These are phyloP conservation scores for Moesziomyces sp. DNA, from an alignment of 1,284 basidiomycete species.

Conservation along the genomic window DNA sequence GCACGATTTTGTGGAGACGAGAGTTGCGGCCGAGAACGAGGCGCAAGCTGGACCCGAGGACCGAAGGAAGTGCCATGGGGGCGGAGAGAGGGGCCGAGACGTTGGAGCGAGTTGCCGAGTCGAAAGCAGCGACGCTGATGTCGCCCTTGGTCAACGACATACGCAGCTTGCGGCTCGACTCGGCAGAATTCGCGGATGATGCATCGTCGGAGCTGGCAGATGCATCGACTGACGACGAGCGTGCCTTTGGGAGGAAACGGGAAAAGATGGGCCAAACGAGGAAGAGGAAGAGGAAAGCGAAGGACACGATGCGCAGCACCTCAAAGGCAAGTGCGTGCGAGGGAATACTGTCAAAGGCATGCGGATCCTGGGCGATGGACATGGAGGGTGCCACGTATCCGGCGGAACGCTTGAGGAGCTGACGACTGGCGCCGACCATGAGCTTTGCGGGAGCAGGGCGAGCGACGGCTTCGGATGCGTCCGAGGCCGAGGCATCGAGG, in stretches of 20 bases:
- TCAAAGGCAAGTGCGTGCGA: conserved; percentile 55
- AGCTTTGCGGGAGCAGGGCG: conserved; percentile 35
- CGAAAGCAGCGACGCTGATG: conserved; percentile 24
- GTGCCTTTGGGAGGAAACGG: conserved; percentile 14
- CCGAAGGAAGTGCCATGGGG: conserved; percentile 13
- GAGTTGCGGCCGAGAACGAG: conserved; percentile 18
- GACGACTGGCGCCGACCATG: conserved; percentile 59
- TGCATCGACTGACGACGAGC: background rate
- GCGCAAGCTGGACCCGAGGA: conserved; percentile 12
- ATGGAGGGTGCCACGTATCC: conserved; percentile 28
- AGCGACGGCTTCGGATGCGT: conserved; percentile 19
- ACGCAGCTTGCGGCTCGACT: conserved; percentile 26
- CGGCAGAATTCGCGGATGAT: background rate
- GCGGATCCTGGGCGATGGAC: conserved; percentile 20
- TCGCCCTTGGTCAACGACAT: conserved; percentile 24
- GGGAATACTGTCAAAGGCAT: conserved; percentile 53
- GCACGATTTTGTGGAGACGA: conserved; percentile 11
- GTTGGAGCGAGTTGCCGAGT: conserved; percentile 14
- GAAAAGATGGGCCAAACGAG: conserved; percentile 49
- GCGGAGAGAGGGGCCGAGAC: conserved; percentile 22
- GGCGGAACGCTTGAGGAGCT: conserved; percentile 61
- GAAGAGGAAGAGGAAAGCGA: conserved; percentile 46
- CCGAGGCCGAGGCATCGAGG: conserved; percentile 21
- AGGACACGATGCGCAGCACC: conserved; percentile 48
- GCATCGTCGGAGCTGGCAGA: conserved; percentile 3